These are phyloP conservation scores for Pichia sp. DNA, from an alignment of 1,139 yeast genomes.

Conservation along the genomic window DNA sequence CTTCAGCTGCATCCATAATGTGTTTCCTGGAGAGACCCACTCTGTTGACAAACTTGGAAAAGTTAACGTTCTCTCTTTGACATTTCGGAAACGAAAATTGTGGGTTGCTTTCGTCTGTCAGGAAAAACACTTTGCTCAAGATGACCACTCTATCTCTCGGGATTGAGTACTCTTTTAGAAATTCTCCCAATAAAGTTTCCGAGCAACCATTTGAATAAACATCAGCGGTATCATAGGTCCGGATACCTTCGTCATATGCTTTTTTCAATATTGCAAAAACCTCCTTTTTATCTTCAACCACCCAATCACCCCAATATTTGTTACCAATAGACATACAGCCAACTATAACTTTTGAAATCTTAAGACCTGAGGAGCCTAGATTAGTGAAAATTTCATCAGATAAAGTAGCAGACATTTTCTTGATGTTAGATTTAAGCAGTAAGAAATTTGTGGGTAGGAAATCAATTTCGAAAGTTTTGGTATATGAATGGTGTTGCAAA, in stretches of 20 bases:
- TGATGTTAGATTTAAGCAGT: no score
- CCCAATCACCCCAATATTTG: constrained; percentile 46
- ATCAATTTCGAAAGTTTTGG: no score
- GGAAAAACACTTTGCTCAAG: constrained; percentile 38
- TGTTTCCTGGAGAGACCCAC: constrained; percentile 52
- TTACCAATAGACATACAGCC: constrained; percentile 57
- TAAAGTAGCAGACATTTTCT: no score
- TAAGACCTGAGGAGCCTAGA: constrained; percentile 38
- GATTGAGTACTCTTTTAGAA: constrained; percentile 40
- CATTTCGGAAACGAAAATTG: constrained; percentile 18
- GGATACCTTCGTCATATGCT: constrained; percentile 48
- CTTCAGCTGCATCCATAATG: constrained; percentile 46
- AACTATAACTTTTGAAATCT: constrained; percentile 46
- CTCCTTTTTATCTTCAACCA: constrained; percentile 41
- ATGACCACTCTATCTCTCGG: constrained; percentile 46
- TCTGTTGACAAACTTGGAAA: constrained; percentile 32
- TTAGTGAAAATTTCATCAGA: not conserved
- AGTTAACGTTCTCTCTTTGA: constrained; percentile 19
- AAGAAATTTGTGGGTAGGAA: no score
- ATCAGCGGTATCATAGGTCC: constrained; percentile 55
- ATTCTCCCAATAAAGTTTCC: constrained; percentile 42
- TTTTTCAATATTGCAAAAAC: constrained; percentile 42
- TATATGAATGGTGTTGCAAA: no score
- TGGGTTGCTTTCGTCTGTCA: constrained; percentile 27
- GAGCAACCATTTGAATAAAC: constrained; percentile 44